Percentiles rank a stretch among this genome's conserved stretches.
Evolutionary conservation across 2,329 filamentous ascomycete species (phyloP).

Genomic region (Whalleya microplaca): DNA sequence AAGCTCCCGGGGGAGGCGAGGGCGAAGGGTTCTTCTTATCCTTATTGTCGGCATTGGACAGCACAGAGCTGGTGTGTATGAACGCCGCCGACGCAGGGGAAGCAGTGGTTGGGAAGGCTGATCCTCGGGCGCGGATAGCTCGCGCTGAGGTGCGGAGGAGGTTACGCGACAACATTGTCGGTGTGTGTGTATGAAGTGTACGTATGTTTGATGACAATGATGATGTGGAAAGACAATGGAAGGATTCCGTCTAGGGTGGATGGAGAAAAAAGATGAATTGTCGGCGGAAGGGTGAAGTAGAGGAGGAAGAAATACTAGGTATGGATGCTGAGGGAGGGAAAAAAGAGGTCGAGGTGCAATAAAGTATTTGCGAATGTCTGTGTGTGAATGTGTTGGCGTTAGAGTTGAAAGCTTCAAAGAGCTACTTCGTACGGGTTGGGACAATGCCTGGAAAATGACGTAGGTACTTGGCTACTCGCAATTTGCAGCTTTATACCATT

Average conservation of each 20-base stretch:
- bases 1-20: constrained; percentile 57
- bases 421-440: constrained; percentile 3
- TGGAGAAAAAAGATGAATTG: too few relatives aligned
- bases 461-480: constrained; percentile 21
- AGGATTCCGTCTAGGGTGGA: too few relatives aligned
- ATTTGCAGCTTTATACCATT: constrained; percentile 20
- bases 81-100: constrained; percentile 20
- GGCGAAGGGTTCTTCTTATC: constrained; percentile 32
- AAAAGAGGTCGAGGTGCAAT: background rate
- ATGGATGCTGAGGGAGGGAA: too few relatives aligned
- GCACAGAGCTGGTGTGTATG: constrained; percentile 33
- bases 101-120: constrained; percentile 20
- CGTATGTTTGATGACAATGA: background rate
- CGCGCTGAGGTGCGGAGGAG: constrained; percentile 27
- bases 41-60: constrained; percentile 32
- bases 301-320: too few relatives aligned
- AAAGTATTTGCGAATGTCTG: background rate
- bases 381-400: background rate
- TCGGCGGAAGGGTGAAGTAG: too few relatives aligned
- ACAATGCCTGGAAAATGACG: constrained; percentile 30
- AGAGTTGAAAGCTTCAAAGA: background rate
- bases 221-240: background rate
- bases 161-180: constrained; percentile 28
- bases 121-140: background rate
- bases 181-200: too few relatives aligned